Evolutionary conservation across 768 basidiomycete genomes (phyloP).

Genomic region (Xerocomellus chrysenteron): DNA sequence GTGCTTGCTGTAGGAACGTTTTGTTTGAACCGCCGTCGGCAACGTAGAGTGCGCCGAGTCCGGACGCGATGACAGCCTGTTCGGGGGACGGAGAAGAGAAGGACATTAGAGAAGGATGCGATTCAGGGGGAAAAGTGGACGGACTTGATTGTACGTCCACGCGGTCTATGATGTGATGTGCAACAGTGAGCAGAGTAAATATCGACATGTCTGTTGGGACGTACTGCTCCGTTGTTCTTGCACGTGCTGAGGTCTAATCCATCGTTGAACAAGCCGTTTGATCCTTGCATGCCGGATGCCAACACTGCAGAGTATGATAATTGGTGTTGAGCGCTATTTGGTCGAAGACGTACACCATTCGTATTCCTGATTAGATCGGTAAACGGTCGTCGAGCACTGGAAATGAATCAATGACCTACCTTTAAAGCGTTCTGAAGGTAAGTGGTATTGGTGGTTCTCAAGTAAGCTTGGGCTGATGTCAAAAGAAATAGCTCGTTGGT

Average conservation of each 20-base stretch:
- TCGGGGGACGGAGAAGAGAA: neutral
- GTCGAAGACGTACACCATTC: constrained; percentile 27
- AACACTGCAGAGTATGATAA: constrained; percentile 15
- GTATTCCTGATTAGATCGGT: constrained; percentile 18
- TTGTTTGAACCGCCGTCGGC: constrained; percentile 36
- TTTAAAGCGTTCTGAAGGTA: constrained; percentile 51
- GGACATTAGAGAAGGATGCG: neutral
- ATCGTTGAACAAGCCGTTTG: constrained; percentile 33
- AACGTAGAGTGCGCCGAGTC: constrained; percentile 45
- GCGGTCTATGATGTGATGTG: constrained; percentile 38
- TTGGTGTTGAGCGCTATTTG: neutral
- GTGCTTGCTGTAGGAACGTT: constrained; percentile 45
- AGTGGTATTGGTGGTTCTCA: constrained; percentile 33
- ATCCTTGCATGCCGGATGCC: constrained; percentile 30
- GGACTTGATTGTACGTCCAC: constrained; percentile 61
- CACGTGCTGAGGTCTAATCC: constrained; percentile 25
- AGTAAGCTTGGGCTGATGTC: constrained; percentile 48
- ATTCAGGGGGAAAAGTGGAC: neutral
- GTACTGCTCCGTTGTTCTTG: constrained; percentile 28
- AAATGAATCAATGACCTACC: constrained; percentile 23
- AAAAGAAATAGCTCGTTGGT: constrained; percentile 59
- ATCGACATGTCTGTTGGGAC: neutral
- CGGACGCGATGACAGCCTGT: constrained; percentile 56
- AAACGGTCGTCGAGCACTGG: neutral
- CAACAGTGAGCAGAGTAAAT: neutral